These are phyloP conservation scores for Solanum pinnatisectum DNA, from an alignment of 257 asterid genomes.

Conservation along the genomic window DNA sequence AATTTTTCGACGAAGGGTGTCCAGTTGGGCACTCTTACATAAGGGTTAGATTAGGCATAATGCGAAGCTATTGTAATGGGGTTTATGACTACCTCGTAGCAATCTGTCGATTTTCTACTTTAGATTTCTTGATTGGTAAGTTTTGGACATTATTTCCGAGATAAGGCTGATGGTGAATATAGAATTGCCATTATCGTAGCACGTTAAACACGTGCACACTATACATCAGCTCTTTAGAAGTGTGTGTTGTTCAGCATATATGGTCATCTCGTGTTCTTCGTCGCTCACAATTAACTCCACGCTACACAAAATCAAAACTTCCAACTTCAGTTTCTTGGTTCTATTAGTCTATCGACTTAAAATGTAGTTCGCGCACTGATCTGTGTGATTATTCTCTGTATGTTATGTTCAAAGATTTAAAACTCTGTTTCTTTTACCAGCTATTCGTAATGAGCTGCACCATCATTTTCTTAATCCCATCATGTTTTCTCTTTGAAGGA, in stretches of 20 bases:
- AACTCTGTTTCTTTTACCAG: not conserved
- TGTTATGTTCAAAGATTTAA: not conserved
- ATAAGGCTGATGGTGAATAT: not conserved
- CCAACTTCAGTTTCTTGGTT: not conserved
- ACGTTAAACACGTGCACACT: not conserved
- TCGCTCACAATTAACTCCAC: not conserved
- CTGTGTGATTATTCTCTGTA: not conserved
- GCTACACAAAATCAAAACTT: too few species aligned
- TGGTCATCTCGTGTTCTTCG: not conserved
- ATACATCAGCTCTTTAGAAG: not conserved
- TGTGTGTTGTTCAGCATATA: not conserved
- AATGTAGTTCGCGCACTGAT: not conserved
- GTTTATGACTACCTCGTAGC: not conserved
- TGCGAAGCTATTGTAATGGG: not conserved
- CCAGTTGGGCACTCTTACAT: too few species aligned
- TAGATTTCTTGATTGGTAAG: not conserved
- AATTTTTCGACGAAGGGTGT: too few species aligned
- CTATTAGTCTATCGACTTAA: not conserved
- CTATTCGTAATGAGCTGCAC: not conserved
- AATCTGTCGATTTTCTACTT: not conserved
- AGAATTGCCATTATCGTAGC: not conserved
- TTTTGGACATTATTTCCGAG: not conserved
- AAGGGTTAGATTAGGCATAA: not conserved
- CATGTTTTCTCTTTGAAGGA: constrained; percentile 32
- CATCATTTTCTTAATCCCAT: not conserved